Conservation (phyloP, 129 eudicot species). For the Gnaphalium uliginosum region DNA sequence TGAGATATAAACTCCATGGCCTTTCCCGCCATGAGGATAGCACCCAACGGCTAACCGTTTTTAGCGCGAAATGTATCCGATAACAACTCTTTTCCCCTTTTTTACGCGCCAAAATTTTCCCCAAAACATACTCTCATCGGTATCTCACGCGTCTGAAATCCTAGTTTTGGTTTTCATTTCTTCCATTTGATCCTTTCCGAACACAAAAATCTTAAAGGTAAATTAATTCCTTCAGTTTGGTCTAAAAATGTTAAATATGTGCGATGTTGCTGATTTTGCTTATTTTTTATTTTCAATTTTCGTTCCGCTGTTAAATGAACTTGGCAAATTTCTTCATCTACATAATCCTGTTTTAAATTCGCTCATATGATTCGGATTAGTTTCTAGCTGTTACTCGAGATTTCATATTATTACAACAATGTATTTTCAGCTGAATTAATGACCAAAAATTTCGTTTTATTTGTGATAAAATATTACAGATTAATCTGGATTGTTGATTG, state of each 20-base stretch:
- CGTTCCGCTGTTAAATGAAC: background rate
- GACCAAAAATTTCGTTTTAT: constrained; percentile 2
- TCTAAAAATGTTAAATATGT: background rate
- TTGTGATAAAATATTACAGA: constrained; percentile 13
- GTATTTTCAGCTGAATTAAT: constrained; percentile 7
- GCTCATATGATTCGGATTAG: background rate
- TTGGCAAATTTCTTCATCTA: background rate
- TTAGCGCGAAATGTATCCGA: constrained; percentile 9
- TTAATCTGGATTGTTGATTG: constrained; percentile 4
- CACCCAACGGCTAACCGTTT: constrained; percentile 33
- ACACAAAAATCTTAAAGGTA: constrained; percentile 22
- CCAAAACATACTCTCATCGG: constrained; percentile 29
- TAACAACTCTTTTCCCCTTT: constrained; percentile 11
- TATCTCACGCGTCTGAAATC: constrained; percentile 32
- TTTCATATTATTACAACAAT: background rate
- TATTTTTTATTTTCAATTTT: background rate
- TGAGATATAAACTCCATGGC: too few relatives aligned
- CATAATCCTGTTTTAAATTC: background rate
- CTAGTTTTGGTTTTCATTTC: constrained; percentile 21
- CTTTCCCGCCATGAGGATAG: background rate
- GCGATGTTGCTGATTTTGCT: background rate
- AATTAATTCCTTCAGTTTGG: constrained; percentile 13
- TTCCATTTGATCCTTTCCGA: constrained; percentile 19
- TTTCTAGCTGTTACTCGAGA: background rate
- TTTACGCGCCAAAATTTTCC: constrained; percentile 32